Evolutionary conservation across 306 rosid genomes (phyloP).

Genomic region (Abrus pulchellus): DNA sequence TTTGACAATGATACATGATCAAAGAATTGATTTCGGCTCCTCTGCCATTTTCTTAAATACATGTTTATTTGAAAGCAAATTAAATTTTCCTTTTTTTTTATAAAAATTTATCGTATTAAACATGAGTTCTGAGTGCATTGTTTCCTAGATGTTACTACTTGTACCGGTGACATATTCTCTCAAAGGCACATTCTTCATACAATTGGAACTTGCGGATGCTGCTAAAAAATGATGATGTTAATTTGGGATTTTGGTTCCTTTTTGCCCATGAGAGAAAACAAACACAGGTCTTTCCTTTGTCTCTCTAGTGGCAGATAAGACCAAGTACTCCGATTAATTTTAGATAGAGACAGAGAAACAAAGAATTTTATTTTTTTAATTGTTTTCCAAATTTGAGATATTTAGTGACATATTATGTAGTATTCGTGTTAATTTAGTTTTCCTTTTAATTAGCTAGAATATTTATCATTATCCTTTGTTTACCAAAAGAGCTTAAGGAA

Average conservation of each 20-base stretch:
- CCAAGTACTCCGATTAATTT: background rate
- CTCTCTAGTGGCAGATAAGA: slow-evolving; percentile 14
- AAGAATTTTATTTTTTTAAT: background rate
- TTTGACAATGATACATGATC: slow-evolving; percentile 10
- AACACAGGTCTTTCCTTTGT: slow-evolving; percentile 1
- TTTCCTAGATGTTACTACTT: slow-evolving; percentile 14
- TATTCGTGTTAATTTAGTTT: background rate
- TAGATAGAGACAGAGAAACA: background rate
- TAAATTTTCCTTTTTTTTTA: background rate
- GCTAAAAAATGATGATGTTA: background rate
- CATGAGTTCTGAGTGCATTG: background rate
- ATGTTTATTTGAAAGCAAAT: background rate
- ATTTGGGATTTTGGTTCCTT: slow-evolving; percentile 1
- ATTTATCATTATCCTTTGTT: background rate
- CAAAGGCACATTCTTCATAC: background rate
- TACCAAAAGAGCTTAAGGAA: background rate
- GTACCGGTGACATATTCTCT: background rate
- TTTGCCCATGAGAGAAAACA: slow-evolving; percentile 9
- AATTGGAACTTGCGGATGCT: background rate
- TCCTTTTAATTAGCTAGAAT: background rate
- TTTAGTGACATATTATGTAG: background rate
- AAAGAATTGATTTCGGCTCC: background rate
- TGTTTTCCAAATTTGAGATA: slow-evolving; percentile 5
- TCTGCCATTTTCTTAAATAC: slow-evolving; percentile 11
- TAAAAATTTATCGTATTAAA: background rate